These are phyloP conservation scores for Arachis stenosperma DNA, from an alignment of 306 rosid genomes.

Conservation along the genomic window DNA sequence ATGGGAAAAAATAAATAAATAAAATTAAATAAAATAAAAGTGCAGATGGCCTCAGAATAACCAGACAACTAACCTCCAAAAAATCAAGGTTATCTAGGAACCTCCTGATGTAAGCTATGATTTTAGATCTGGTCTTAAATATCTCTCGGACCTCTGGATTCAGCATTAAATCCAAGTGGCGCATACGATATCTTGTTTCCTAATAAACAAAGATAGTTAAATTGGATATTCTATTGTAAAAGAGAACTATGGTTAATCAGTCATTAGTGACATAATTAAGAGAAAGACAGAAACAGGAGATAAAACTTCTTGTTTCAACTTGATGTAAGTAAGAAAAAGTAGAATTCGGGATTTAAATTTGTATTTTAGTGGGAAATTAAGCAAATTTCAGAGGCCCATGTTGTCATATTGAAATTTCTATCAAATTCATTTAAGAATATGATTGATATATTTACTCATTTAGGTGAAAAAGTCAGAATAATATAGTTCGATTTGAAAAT, in stretches of 20 bases:
- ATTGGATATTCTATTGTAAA: background rate
- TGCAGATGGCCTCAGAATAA: constrained; percentile 6
- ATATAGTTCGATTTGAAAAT: background rate
- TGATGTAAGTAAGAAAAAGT: background rate
- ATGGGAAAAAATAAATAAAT: background rate
- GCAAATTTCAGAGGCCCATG: background rate
- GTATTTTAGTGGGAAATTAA: background rate
- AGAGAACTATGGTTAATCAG: background rate
- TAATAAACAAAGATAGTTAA: constrained; percentile 31
- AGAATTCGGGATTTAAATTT: background rate
- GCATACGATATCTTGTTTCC: constrained; percentile 95
- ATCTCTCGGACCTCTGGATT: constrained; percentile 79
- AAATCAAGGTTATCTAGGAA: constrained; percentile 84
- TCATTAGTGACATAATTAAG: background rate
- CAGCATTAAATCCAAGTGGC: constrained; percentile 91
- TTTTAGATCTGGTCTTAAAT: constrained; percentile 75
- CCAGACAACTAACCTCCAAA: constrained; percentile 72
- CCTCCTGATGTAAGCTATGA: constrained; percentile 65
- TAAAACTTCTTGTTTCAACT: background rate
- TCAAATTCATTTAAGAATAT: background rate
- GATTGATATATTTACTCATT: background rate
- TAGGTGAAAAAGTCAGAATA: background rate
- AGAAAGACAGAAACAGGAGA: background rate
- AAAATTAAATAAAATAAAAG: background rate
- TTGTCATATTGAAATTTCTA: background rate